Evolutionary conservation across 2,329 filamentous ascomycete species (phyloP).

Genomic region (Tolypocladium tundrense): DNA sequence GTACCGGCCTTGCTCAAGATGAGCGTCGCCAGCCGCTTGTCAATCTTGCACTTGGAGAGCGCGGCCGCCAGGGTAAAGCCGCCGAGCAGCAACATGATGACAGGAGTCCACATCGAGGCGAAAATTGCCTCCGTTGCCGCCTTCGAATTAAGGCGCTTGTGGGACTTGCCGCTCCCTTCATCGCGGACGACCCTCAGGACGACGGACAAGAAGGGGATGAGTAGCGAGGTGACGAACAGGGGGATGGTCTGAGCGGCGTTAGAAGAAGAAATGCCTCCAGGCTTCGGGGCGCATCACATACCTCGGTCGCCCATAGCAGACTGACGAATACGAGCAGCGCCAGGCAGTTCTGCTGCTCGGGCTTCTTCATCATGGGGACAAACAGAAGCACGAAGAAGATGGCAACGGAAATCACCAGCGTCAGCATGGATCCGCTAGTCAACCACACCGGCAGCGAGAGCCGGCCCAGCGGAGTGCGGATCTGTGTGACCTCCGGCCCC

Average conservation of each 20-base stretch:
- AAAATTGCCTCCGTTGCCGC: constrained; percentile 79
- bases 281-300: constrained; percentile 25
- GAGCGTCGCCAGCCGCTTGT: constrained; percentile 93
- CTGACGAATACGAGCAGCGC: constrained; percentile 91
- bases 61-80: constrained; percentile 95
- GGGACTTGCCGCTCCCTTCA: constrained; percentile 47
- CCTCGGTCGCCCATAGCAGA: constrained; percentile 92
- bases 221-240: constrained; percentile 87
- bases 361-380: constrained; percentile 71
- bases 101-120: constrained; percentile 95
- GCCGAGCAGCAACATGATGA: constrained; percentile 94
- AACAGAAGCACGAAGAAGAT: constrained; percentile 67
- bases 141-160: constrained; percentile 65
- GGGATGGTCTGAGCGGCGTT: constrained; percentile 62
- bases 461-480: constrained; percentile 70
- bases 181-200: constrained; percentile 74
- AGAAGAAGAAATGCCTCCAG: constrained; percentile 4
- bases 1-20: constrained; percentile 95
- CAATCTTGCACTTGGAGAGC: constrained; percentile 93
- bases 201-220: constrained; percentile 89
- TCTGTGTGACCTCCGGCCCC: constrained; percentile 49
- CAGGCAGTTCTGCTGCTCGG: constrained; percentile 92
- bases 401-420: constrained; percentile 57
- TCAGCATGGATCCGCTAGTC: constrained; percentile 70
- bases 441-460: constrained; percentile 73